Percentiles rank a stretch among this genome's conserved stretches.
Evolutionary conservation across 2,329 filamentous ascomycete genomes (phyloP).

Genomic region (Cyphellophora europaea): DNA sequence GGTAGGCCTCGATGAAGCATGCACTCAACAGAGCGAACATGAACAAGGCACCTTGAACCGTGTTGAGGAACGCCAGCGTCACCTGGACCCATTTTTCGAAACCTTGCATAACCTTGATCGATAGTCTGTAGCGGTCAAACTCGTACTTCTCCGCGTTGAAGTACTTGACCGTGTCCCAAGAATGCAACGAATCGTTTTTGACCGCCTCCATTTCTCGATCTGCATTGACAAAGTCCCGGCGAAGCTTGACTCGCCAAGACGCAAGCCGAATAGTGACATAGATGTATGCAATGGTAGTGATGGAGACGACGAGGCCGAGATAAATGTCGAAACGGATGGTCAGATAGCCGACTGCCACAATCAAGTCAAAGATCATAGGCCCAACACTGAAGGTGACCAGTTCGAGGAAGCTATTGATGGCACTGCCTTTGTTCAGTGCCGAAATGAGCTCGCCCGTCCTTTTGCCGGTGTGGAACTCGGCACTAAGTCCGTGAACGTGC

Average conservation of each 20-base stretch:
- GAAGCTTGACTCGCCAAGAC: slow-evolving; percentile 80
- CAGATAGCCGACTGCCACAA: slow-evolving; percentile 76
- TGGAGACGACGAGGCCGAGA: slow-evolving; percentile 79
- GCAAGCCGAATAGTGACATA: slow-evolving; percentile 96
- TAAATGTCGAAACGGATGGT: slow-evolving; percentile 71
- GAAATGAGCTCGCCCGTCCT: slow-evolving; percentile 94
- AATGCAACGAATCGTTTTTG: slow-evolving; percentile 97
- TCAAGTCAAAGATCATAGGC: slow-evolving; percentile 86
- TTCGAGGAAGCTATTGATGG: slow-evolving; percentile 94
- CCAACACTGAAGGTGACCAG: slow-evolving; percentile 93
- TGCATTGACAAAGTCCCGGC: slow-evolving; percentile 88
- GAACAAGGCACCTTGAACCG: slow-evolving; percentile 70
- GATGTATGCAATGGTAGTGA: slow-evolving; percentile 92
- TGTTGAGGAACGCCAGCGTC: slow-evolving; percentile 71
- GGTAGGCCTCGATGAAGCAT: slow-evolving; percentile 66
- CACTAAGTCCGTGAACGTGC: slow-evolving; percentile 87
- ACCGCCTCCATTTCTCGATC: slow-evolving; percentile 93
- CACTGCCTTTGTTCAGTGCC: slow-evolving; percentile 87
- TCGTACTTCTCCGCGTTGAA: slow-evolving; percentile 80
- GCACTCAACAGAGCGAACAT: slow-evolving; percentile 65
- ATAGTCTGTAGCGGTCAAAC: slow-evolving; percentile 61
- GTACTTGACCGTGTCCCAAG: slow-evolving; percentile 93
- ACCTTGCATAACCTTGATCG: slow-evolving; percentile 61
- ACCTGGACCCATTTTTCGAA: slow-evolving; percentile 69
- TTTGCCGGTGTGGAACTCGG: slow-evolving; percentile 95